phyloP scores from a whole-genome alignment of 2,329 filamentous ascomycete genomes.

The Fonsecaea nubica region DNA sequence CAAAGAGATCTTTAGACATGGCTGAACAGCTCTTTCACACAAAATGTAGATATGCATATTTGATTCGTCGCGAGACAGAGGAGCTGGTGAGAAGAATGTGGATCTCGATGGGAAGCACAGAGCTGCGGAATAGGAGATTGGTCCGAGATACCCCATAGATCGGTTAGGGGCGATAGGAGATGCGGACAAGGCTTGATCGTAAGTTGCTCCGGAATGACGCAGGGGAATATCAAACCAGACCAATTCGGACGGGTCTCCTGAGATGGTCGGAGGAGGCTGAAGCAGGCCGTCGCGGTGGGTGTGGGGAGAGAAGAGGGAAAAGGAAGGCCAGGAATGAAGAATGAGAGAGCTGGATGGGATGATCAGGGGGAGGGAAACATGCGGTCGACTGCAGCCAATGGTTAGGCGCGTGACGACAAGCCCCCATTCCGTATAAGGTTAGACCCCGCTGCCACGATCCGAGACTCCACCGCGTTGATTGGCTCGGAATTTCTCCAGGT shows the following conservation, averaged over 20 bases:
- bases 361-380: constrained; percentile 20
- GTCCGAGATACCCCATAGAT: constrained; percentile 7
- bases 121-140: constrained; percentile 22
- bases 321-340: constrained; percentile 7
- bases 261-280: constrained; percentile 29
- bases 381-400: constrained; percentile 30
- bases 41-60: neutral
- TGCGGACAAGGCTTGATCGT: constrained; percentile 10
- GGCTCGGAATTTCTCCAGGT: constrained; percentile 5
- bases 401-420: constrained; percentile 12
- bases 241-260: constrained; percentile 17
- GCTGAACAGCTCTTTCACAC: neutral
- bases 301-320: constrained; percentile 1
- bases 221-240: constrained; percentile 5
- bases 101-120: neutral
- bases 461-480: constrained; percentile 4
- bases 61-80: constrained; percentile 10
- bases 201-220: constrained; percentile 12
- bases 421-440: constrained; percentile 6
- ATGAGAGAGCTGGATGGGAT: constrained; percentile 4
- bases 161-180: neutral
- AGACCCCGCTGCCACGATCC: constrained; percentile 12
- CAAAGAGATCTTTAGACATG: neutral
- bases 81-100: neutral
- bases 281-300: constrained; percentile 24